Percentiles rank a stretch among this genome's conserved stretches.
Conservation (phyloP, 2,329 filamentous ascomycete genomes). For the Sarocladium brachiariae region DNA sequence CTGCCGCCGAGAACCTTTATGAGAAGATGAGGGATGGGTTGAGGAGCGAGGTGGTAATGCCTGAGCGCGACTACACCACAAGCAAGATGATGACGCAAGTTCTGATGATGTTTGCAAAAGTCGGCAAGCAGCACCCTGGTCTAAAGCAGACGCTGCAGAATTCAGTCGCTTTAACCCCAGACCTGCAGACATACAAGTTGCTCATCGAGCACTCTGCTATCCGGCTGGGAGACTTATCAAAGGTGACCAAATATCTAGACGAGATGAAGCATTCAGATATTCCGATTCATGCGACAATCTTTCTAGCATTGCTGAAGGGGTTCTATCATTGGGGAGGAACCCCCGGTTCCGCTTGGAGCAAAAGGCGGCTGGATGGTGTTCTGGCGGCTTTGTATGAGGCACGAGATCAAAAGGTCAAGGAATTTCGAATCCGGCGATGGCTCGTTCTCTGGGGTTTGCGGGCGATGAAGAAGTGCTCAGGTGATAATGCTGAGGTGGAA, state of each 20-base stretch:
- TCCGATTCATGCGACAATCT: conserved; percentile 67
- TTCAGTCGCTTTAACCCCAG: conserved; percentile 59
- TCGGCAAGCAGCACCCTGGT: conserved; percentile 48
- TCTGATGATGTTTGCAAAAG: conserved; percentile 49
- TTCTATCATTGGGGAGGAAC: conserved; percentile 68
- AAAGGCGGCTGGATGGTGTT: conserved; percentile 58
- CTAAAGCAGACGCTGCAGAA: conserved; percentile 52
- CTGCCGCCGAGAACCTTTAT: conserved; percentile 75
- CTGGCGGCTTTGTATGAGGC: conserved; percentile 58
- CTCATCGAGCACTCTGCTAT: conserved; percentile 69
- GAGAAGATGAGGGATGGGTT: conserved; percentile 69
- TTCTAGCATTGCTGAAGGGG: conserved; percentile 74
- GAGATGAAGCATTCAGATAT: conserved; percentile 72
- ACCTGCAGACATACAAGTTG: conserved; percentile 72
- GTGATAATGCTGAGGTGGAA: conserved; percentile 42
- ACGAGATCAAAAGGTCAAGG: conserved; percentile 35
- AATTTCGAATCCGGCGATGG: conserved; percentile 51
- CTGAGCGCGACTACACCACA: conserved; percentile 38
- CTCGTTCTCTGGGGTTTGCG: conserved; percentile 53
- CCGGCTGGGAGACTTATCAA: conserved; percentile 61
- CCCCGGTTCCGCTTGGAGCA: conserved; percentile 63
- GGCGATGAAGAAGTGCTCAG: conserved; percentile 58
- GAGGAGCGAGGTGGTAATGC: conserved; percentile 29
- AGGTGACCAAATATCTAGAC: conserved; percentile 62
- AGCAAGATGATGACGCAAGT: conserved; percentile 45